phyloP scores from a whole-genome alignment of 371 early-diverging fungal genomes.

The Mortierella sp. region DNA sequence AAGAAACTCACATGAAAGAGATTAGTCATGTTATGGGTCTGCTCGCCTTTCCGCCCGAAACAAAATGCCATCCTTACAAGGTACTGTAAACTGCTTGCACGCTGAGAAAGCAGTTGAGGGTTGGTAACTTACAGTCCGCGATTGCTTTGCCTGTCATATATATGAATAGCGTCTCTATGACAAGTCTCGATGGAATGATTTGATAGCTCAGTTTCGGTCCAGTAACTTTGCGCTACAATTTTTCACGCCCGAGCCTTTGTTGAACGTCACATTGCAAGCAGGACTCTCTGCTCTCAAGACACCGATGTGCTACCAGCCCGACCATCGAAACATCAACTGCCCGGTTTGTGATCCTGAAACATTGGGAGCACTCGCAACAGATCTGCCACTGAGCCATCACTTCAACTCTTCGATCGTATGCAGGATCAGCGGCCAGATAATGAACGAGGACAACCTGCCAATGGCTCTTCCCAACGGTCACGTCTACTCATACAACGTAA shows the following conservation, averaged over 20 bases:
- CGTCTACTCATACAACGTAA: constrained; percentile 86
- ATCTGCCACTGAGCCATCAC: constrained; percentile 92
- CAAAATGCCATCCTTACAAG: constrained; percentile 83
- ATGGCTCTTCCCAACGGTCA: constrained; percentile 96
- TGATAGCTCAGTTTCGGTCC: constrained; percentile 83
- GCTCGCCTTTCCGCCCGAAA: constrained; percentile 82
- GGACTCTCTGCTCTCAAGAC: constrained; percentile 96
- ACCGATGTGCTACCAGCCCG: constrained; percentile 75
- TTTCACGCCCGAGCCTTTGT: constrained; percentile 85
- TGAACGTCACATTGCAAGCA: constrained; percentile 90
- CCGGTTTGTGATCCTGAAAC: constrained; percentile 92
- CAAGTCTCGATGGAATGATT: constrained; percentile 80
- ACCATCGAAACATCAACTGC: constrained; percentile 89
- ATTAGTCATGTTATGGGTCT: constrained; percentile 90
- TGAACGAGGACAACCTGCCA: constrained; percentile 96
- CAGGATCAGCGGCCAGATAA: constrained; percentile 86
- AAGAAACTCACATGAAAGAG: constrained; percentile 76
- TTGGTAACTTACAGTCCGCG: not conserved
- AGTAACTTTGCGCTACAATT: constrained; percentile 89
- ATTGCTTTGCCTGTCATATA: not conserved
- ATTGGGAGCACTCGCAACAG: constrained; percentile 84
- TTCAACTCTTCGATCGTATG: constrained; percentile 94
- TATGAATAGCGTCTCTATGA: constrained; percentile 77
- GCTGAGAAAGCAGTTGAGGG: not conserved
- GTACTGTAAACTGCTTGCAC: constrained; percentile 31